Evolutionary conservation across 1,139 yeast genomes (phyloP), one percentile per base, ranked within the genome.

Genomic region (Blastobotrys proliferans): DNA sequence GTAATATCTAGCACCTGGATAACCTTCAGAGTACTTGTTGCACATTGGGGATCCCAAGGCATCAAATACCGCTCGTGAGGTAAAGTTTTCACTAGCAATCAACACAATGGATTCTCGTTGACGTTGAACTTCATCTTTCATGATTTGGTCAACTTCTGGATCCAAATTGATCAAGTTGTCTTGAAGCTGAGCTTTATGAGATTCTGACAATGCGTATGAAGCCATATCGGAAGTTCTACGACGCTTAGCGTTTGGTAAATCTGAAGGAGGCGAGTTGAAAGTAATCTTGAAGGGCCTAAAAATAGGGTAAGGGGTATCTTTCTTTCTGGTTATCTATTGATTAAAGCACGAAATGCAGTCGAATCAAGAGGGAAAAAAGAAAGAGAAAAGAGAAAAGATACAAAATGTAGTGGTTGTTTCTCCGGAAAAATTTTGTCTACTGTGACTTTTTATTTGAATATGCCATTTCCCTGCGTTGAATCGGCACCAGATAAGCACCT

Each of bases 11-110:
- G 88, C 96, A 51, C 96, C 96, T 40, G 97, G 97, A 69, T 90
- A 90, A 48, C 97, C 97, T 70, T 90, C 97, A n/a, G 96, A 87
- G 70, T 90, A 90, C 74, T 90, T 90, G 77, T 90, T 90, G 69
- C 87, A 94, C 95, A 90, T 87, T 67, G 87, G 95, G 16, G 96
- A 83, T 47, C 97, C 97, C 60, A 90, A 76, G 40, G 90, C 76
- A 61, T 90, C 95, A 81, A 90, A 84, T 22, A 90, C 97, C 18
- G 97, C 88, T 63, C 81, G 83, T 39, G 97, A 86, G 44, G 97
- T 90, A 71, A 88, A 87, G 69, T 90, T 90, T 67, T 90, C 97
- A 26, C 95, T 83, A 30, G 97, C 95, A 64, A 90, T 90, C 66
- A 90, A 76, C 35, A 94, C 88, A 56, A 90, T 81, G 41, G 96